Conservation (phyloP, 495 filamentous ascomycete species). For the Xylaria grammica region DNA sequence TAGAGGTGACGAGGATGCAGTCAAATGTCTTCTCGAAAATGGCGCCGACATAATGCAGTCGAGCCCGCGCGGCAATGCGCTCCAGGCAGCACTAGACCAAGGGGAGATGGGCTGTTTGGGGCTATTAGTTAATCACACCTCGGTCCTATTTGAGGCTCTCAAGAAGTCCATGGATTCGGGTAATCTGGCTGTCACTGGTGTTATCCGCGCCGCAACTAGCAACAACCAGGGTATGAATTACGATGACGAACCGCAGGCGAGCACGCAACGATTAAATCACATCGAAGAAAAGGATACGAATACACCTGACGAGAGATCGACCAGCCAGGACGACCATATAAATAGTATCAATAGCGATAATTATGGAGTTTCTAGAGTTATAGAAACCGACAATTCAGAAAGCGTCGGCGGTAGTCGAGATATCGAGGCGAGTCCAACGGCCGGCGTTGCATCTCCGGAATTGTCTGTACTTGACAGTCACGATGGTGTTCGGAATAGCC, state of each 20-base stretch:
- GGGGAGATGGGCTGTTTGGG: constrained; percentile 26
- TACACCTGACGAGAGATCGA: not conserved
- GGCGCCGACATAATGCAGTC: constrained; percentile 41
- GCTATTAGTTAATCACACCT: constrained; percentile 31
- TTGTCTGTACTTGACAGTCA: not conserved
- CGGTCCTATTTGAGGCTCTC: constrained; percentile 28
- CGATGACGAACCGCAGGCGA: constrained; percentile 32
- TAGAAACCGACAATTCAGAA: not conserved
- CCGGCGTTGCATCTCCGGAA: not conserved
- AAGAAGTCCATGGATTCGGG: constrained; percentile 34
- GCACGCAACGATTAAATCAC: not conserved
- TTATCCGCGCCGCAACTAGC: constrained; percentile 31
- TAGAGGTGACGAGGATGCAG: constrained; percentile 32
- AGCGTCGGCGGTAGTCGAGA: not conserved
- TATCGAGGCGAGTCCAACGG: not conserved
- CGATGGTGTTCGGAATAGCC: not conserved
- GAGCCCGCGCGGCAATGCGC: constrained; percentile 29
- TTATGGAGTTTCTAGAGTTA: no score
- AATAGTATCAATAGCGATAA: not conserved
- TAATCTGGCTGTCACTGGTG: constrained; percentile 28
- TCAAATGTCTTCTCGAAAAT: constrained; percentile 33
- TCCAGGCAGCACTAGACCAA: constrained; percentile 26
- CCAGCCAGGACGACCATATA: not conserved
- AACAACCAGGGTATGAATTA: constrained; percentile 31
- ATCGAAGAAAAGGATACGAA: constrained; percentile 1